Evolutionary conservation across 495 filamentous ascomycete species (phyloP), one percentile per base, ranked within the genome.

Genomic region (Penicillium paradoxum): DNA sequence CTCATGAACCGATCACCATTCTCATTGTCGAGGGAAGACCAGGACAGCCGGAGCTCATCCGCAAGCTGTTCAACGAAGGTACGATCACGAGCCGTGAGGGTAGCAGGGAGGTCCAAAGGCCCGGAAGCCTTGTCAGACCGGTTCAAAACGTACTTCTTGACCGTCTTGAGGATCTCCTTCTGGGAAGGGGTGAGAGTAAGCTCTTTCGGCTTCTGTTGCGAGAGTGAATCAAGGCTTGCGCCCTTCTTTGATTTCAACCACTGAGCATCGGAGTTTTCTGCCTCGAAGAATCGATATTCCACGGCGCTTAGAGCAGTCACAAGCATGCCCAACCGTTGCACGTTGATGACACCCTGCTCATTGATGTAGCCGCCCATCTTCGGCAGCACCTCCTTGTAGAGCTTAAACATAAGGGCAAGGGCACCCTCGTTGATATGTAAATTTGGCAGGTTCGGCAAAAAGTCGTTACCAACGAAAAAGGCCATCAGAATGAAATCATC

Each of bases 401-500:
- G 83, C 68, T 87, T 89, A 68, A 99, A 99, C 91, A 97, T 97
- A 56, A 93, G 81, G 17, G 91, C 87, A 63, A 97, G 73, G 10
- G 95, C 95, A 30, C 95, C 95, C 67, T 97, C 95, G 70, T 99
- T 99, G 71, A 99, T 99, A 72, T 97, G 95, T 54, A 99, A 73
- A 56, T 95, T 89, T 2, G 95, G 95, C 45, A 99, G 75, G 71
- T 97, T 96, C 4, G 95, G 95, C 62, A 99, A 79, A 72, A 99
- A 99, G 73, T 99, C 95, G 68, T 99, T 99, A 66, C 95, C 95
- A 65, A 99, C 90, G 65, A 99, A 99, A 75, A 99, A 99, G 27
- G 90, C 91, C 89, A 99, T 95, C 37, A 99, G 80, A 64, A 99
- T 97, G 70, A 99, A 97, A 75, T 99, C 93, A 61, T 99, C 95